phyloP scores from a whole-genome alignment of 2,329 filamentous ascomycete genomes.

The Apiospora aurea region DNA sequence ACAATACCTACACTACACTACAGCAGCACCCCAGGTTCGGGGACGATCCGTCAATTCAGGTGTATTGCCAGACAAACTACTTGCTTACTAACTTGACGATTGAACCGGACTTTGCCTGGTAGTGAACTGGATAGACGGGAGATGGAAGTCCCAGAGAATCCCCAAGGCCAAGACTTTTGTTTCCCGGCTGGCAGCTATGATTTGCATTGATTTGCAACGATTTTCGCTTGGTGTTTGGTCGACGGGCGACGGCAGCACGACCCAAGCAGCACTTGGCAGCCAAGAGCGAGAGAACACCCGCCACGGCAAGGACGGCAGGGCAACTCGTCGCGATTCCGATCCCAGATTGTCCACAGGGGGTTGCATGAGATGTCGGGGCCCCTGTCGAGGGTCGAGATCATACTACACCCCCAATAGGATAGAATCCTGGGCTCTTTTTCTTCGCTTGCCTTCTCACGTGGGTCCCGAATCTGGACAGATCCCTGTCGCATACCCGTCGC shows the following conservation, averaged over 20 bases:
- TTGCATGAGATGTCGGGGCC: conserved; percentile 8
- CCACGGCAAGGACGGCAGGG: not conserved
- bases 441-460: not conserved
- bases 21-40: not conserved
- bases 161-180: conserved; percentile 4
- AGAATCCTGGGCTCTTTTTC: conserved; percentile 2
- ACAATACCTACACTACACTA: not conserved
- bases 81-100: not conserved
- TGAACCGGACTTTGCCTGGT: not conserved
- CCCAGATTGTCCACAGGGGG: not conserved
- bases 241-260: not conserved
- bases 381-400: not conserved
- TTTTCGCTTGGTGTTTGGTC: conserved; percentile 12
- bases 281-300: not conserved
- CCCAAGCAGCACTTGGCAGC: not conserved
- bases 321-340: conserved; percentile 15
- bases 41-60: not conserved
- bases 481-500: conserved; percentile 20
- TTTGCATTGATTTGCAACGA: conserved; percentile 11
- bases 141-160: not conserved
- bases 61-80: not conserved
- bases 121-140: not conserved
- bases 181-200: conserved; percentile 4
- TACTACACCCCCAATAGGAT: not conserved
- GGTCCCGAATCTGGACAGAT: conserved; percentile 9